Base-by-base conservation (phyloP, 1,284 basidiomycete species). In the Cryptococcus sp. region DNA sequence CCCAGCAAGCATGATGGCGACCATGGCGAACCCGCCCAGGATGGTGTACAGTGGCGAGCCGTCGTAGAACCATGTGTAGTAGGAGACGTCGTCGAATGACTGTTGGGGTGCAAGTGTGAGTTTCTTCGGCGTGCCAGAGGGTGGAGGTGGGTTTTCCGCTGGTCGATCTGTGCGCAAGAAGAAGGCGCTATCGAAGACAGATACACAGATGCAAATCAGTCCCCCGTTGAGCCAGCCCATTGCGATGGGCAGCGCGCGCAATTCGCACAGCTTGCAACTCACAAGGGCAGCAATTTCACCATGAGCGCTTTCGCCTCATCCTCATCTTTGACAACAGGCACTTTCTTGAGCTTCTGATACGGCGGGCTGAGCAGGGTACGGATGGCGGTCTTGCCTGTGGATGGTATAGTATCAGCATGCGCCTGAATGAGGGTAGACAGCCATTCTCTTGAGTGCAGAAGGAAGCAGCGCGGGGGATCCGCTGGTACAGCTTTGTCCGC, bases 1-100 rank as follows among this genome's bases (percentile, higher is more conserved):
- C 1, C 91, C 94, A 1, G 90, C 94, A 47, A 99, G 87, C 83
- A 99, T 93, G 71, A 97, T 82, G 35, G 84, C 86, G 55, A 99
- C 93, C 91, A 99, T 94, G 38, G 87, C 87, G 22, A 90, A 81
- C 13, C 91, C 95, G 40, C 93, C 92, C n/a, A 93, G 84, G 71
- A 95, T 93, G 15, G 91, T 93, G 65, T 88, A 91, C 83, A 93
- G 88, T 74, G 97, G 93, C 3, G 89, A 90, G 42, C 93, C 93
- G 65, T 96, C 93, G 79, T 93, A 93, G 79, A 99, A 92, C 95
- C 95, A 99, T 19, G 89, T 93, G 76, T 91, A 99, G 79, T 93
- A 91, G 3, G 77, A 76, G 8, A 88, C 85, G 3, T 84, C 80
- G n/a, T 82, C 79, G 76, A 95, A 95, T 64, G 84, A 80, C 76